Evolutionary conservation across 495 filamentous ascomycete species (phyloP).

Genomic region (Cairneyella variabilis): DNA sequence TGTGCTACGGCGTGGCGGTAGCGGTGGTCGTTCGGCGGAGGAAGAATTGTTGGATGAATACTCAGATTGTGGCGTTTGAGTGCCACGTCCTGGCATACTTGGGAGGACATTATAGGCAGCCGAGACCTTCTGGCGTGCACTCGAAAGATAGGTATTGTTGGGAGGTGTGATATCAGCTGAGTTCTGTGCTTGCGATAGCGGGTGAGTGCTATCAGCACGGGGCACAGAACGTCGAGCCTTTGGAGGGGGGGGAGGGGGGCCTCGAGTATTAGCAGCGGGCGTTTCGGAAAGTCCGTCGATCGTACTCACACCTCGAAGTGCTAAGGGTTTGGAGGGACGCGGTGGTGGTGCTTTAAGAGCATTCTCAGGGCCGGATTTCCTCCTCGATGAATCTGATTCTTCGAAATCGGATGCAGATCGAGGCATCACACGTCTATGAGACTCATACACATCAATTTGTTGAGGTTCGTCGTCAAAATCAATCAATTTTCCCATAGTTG

Average conservation of each 20-base stretch:
- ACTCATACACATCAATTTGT: slow-evolving; percentile 31
- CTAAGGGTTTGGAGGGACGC: slow-evolving; percentile 63
- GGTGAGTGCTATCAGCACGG: slow-evolving; percentile 13
- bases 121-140: slow-evolving; percentile 34
- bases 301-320: slow-evolving; percentile 47
- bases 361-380: slow-evolving; percentile 18
- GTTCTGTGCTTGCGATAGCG: slow-evolving; percentile 27
- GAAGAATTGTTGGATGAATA: slow-evolving; percentile 14
- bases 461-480: slow-evolving; percentile 28
- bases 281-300: slow-evolving; percentile 14
- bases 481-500: slow-evolving; percentile 26
- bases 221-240: slow-evolving; percentile 9
- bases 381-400: slow-evolving; percentile 13
- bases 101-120: slow-evolving; percentile 48
- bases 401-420: slow-evolving; percentile 29
- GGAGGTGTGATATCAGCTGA: slow-evolving; percentile 9
- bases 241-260: slow-evolving; percentile 16
- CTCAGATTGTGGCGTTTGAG: background rate
- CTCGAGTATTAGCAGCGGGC: background rate
- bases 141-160: slow-evolving; percentile 29
- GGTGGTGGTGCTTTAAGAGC: slow-evolving; percentile 46
- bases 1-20: slow-evolving; percentile 33
- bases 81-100: slow-evolving; percentile 24
- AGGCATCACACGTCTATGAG: slow-evolving; percentile 34
- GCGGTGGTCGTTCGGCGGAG: slow-evolving; percentile 31